Percentiles rank a stretch among this genome's conserved stretches.
Conservation (phyloP, 345 rosid genomes). For the Aquilaria malaccensis region DNA sequence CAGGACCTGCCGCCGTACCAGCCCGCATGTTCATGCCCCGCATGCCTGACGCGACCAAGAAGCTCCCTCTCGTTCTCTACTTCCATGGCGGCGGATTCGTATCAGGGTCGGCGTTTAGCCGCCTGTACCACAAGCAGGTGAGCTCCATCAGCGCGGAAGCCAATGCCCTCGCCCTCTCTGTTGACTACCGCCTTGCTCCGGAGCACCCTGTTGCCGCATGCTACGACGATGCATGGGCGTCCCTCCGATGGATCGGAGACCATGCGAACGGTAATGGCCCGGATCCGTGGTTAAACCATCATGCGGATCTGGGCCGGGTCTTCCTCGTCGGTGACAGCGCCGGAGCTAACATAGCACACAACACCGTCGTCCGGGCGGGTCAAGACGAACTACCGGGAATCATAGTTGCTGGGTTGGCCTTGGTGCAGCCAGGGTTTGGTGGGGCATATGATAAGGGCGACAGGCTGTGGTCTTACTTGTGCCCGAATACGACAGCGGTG, state of each 20-base stretch:
- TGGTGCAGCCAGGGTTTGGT: too few species aligned
- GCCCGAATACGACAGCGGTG: conserved; percentile 23
- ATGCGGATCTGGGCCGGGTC: conserved; percentile 30
- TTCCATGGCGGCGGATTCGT: conserved; percentile 47
- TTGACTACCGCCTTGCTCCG: conserved; percentile 55
- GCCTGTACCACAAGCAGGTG: conserved; percentile 21
- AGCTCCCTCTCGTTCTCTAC: conserved; percentile 43
- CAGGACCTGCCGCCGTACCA: conserved; percentile 13
- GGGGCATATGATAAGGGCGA: conserved; percentile 9
- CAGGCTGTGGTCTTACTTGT: conserved; percentile 20
- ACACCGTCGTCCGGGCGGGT: conserved; percentile 27
- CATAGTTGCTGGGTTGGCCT: conserved; percentile 4
- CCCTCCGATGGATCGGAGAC: conserved; percentile 36
- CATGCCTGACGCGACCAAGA: conserved; percentile 4
- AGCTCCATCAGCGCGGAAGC: conserved; percentile 24
- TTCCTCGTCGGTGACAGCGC: conserved; percentile 51
- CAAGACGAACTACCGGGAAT: conserved; percentile 9
- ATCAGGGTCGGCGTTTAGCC: conserved; percentile 29
- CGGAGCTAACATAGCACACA: conserved; percentile 47
- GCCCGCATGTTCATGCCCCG: conserved; percentile 4
- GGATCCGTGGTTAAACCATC: conserved; percentile 33
- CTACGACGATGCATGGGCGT: conserved; percentile 46
- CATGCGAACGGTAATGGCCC: conserved; percentile 33
- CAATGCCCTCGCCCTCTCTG: conserved; percentile 31
- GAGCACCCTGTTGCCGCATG: conserved; percentile 44